Base-by-base conservation (phyloP, 495 filamentous ascomycete species). In the Mytilinidion resinicola region DNA sequence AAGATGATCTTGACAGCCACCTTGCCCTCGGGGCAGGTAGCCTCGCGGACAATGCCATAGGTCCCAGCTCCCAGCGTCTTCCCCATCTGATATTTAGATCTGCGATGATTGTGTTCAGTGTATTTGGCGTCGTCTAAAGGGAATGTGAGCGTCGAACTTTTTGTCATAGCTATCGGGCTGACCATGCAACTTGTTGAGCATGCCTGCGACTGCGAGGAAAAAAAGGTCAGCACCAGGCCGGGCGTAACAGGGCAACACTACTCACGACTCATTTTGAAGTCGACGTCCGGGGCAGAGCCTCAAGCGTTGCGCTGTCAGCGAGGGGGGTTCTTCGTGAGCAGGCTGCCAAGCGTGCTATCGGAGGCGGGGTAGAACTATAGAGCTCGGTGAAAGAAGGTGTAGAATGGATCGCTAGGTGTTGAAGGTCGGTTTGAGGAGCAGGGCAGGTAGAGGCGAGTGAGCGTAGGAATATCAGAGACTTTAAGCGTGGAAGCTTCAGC, bases 1-100 rank as follows among this genome's bases (percentile, higher is more conserved):
- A 99, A 78, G 69, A 99, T 99, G 70, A 99, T 97, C 80, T 99
- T 99, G 70, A 99, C 80, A 17, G 93, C 93, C 43, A 95, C 93
- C 75, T 95, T 95, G 61, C 90, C 88, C 12, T 80, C 82, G 20
- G 85, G 80, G 51, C 82, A 77, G 53, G 96, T 90, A 48, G 93
- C 93, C 73, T 99, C 93, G 58, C 93, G 84, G 62, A 99, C 93
- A 67, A 99, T 96, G 62, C 93, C 93, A 77, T 99, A 99, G 65
- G 93, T 99, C 55, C 93, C 93, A 48, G 93, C 93, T 68, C 93
- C 93, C 41, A 99, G 79, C 20, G 95, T 97, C 67, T 87, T 83
- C 56, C 95, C 92, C 70, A 99, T 95, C 54, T 79, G 84, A 70
- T 99, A 99, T 70, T 85, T 84, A 52, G 88, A 77, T 74, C 90